Evolutionary conservation across 108 stramenopile genomes (phyloP).

Genomic region (Stephanodiscus minutulus): DNA sequence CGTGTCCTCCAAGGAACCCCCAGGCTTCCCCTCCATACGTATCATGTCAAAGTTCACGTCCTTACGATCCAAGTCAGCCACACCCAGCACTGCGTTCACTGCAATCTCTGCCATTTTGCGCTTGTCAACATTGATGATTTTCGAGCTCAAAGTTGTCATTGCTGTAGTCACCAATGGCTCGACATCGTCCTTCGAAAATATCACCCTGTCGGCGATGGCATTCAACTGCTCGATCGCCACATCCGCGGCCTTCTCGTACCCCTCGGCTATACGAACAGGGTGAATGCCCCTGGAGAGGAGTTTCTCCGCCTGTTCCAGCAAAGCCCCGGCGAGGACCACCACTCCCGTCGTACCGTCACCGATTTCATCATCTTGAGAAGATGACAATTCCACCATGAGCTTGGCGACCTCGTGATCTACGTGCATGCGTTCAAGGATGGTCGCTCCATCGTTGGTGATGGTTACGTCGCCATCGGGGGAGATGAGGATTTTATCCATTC

Average conservation of each 20-base stretch:
- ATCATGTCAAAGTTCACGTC: constrained; percentile 99
- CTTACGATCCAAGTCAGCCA: constrained; percentile 95
- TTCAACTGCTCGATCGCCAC: constrained; percentile 89
- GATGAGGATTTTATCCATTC: constrained; percentile 99
- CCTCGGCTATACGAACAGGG: constrained; percentile 97
- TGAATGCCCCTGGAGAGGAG: constrained; percentile 92
- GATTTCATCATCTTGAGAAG: constrained; percentile 98
- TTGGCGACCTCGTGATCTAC: constrained; percentile 96
- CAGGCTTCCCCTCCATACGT: constrained; percentile 99
- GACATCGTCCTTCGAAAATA: constrained; percentile 84
- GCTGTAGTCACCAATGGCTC: constrained; percentile 93
- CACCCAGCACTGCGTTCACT: constrained; percentile 93
- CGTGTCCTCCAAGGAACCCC: constrained; percentile 96
- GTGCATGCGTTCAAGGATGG: constrained; percentile 95
- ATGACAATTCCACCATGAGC: constrained; percentile 95
- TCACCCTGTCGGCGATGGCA: constrained; percentile 87
- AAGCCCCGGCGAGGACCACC: constrained; percentile 96
- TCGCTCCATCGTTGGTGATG: constrained; percentile 99
- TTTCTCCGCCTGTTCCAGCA: constrained; percentile 97
- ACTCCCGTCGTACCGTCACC: constrained; percentile 99
- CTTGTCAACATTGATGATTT: constrained; percentile 97
- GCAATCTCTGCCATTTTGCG: constrained; percentile 96
- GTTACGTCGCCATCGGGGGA: constrained; percentile 98
- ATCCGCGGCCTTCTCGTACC: constrained; percentile 94
- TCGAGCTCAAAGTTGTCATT: constrained; percentile 95